A percentile compares a stretch with the other conserved stretches of the same genome.
These are phyloP conservation scores for Filosporella fistucella DNA, from an alignment of 495 filamentous ascomycete species.

Conservation along the genomic window DNA sequence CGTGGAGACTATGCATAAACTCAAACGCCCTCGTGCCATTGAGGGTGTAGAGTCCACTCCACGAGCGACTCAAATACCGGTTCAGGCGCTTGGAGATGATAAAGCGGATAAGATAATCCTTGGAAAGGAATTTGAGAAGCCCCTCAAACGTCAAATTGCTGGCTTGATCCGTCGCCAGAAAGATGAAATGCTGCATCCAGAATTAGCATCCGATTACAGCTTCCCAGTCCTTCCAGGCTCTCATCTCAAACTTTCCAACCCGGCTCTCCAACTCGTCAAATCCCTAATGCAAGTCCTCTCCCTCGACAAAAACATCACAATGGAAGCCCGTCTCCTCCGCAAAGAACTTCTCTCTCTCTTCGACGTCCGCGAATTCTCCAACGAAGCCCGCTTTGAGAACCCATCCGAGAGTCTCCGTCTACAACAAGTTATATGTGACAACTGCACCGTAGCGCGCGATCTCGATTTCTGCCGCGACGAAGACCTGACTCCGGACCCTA, in stretches of 20 bases:
- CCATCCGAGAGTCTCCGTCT: slow-evolving; percentile 72
- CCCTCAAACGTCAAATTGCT: slow-evolving; percentile 82
- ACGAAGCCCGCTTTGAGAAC: slow-evolving; percentile 81
- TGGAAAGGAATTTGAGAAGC: slow-evolving; percentile 75
- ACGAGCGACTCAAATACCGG: slow-evolving; percentile 73
- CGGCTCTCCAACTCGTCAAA: slow-evolving; percentile 86
- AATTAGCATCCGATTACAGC: slow-evolving; percentile 78
- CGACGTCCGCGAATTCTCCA: slow-evolving; percentile 89
- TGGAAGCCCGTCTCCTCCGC: slow-evolving; percentile 80
- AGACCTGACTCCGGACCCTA: slow-evolving; percentile 61
- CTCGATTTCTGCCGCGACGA: slow-evolving; percentile 94
- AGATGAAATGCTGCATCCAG: slow-evolving; percentile 84
- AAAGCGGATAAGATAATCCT: slow-evolving; percentile 58
- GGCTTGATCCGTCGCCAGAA: slow-evolving; percentile 75
- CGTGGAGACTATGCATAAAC: slow-evolving; percentile 85
- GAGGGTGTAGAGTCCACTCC: slow-evolving; percentile 52
- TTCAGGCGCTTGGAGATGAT: slow-evolving; percentile 55
- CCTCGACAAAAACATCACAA: slow-evolving; percentile 79
- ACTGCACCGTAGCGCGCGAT: slow-evolving; percentile 83
- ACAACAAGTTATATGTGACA: slow-evolving; percentile 72
- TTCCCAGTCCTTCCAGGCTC: slow-evolving; percentile 86
- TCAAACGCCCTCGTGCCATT: slow-evolving; percentile 60
- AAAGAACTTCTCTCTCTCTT: slow-evolving; percentile 87
- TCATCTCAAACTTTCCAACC: slow-evolving; percentile 61
- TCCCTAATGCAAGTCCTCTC: slow-evolving; percentile 84